Base-by-base conservation (phyloP, 305 asterid genomes). In the Nicotiana rustica region DNA sequence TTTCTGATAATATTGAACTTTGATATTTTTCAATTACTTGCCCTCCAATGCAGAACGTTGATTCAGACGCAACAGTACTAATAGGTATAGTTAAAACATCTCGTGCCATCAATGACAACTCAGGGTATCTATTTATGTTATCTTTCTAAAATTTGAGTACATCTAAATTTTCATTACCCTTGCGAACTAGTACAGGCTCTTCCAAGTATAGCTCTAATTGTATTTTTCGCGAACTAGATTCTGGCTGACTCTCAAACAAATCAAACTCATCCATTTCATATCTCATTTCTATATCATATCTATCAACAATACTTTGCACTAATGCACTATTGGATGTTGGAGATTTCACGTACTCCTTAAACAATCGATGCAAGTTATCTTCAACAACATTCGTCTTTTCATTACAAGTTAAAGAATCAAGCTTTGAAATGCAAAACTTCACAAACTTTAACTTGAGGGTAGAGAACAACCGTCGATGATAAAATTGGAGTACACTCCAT, bases 211-310 rank as follows among this genome's bases (percentile, higher is more conserved):
- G 1, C 5, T 69, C 9, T 18, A 38, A n/a, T 4, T 17, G 4
- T 38, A n/a, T 10, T 69, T 69, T 69, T 38, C 38, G 5, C 6
- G 5, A 69, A 69, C 18, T 69, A 38, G 57, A n/a, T 69, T 69
- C 17, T 69, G 35, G 21, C 2, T 38, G 57, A 2, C 5, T 38
- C 6, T 19, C 35, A 38, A 38, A 69, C 33, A 69, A 69, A 4
- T 38, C 57, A 69, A 36, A n/a, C 12, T 69, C n/a, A 68, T 68
- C 56, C 77, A 68, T 36, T 68, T 35, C 15, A 38, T 69, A 33
- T 69, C n/a, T 38, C 4, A 69, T 18, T 25, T 38, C 1, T 3
- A 2, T 9, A n/a, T 69, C 33, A 38, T 1, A 10, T 69, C 5
- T 33, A 69, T 38, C 77, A 18, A 38, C 2, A n/a, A 2, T 1